These are phyloP conservation scores for Boletus eberwhitei DNA, from an alignment of 768 basidiomycete species.

Conservation along the genomic window DNA sequence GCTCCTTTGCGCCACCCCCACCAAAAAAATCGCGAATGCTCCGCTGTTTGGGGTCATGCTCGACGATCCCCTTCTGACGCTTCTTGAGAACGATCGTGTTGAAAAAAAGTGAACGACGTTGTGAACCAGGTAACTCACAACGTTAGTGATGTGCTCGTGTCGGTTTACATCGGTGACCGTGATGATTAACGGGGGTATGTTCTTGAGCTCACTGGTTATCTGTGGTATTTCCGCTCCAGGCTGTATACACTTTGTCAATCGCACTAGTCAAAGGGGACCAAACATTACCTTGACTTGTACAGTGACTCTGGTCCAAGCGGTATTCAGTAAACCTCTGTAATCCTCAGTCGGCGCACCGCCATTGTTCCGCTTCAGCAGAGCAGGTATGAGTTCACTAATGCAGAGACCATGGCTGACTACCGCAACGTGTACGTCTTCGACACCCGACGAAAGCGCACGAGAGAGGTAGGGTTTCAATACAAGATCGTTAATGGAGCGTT, in stretches of 20 bases:
- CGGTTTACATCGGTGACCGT: constrained; percentile 51
- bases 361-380: constrained; percentile 44
- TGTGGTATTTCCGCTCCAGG: constrained; percentile 24
- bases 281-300: constrained; percentile 45
- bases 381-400: constrained; percentile 56
- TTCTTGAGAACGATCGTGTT: constrained; percentile 36
- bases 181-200: constrained; percentile 37
- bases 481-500: constrained; percentile 46
- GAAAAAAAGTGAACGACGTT: not conserved
- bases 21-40: constrained; percentile 75
- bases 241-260: constrained; percentile 22
- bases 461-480: constrained; percentile 52
- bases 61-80: constrained; percentile 76
- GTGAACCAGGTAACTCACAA: constrained; percentile 43
- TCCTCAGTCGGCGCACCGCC: constrained; percentile 28
- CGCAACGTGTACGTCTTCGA: constrained; percentile 49
- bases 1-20: constrained; percentile 23
- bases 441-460: constrained; percentile 38
- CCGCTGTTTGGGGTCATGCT: constrained; percentile 71
- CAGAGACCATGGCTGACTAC: constrained; percentile 76
- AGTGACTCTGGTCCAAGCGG: constrained; percentile 61
- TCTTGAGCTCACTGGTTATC: constrained; percentile 17
- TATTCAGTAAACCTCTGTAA: constrained; percentile 58
- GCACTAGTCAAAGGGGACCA: not conserved
- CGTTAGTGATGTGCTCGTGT: constrained; percentile 50